Evolutionary conservation across 805 yeast genomes (phyloP), one percentile per base, ranked within the genome.

Genomic region (Candida awuae): DNA sequence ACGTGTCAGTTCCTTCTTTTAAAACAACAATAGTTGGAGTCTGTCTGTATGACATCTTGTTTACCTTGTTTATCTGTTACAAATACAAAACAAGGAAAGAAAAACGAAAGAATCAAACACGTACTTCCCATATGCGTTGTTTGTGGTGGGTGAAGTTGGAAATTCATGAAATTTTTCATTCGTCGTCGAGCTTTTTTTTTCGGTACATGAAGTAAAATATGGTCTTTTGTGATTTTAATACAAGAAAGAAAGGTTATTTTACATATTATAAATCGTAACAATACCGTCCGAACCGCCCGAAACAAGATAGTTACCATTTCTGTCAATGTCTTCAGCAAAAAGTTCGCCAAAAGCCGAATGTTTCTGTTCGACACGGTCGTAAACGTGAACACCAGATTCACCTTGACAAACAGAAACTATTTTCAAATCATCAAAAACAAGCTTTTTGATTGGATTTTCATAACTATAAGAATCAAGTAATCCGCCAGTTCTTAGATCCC

Each of bases 1-100:
- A 84, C 23, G 94, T 68, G 57, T 92, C 98, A 4, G 99, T 92
- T 37, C 99, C 99, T 63, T 92, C 99, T 60, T 88, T 90, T 45
- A 92, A 77, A 38, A 92, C 97, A 46, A 92, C 97, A 52, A 90
- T 84, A n/a, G 98, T 90, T 33, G 98, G 98, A 28, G 97, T 83
- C 62, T 88, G 96, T 47, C 90, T 84, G 58, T 85, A 86, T 55
- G 81, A 82, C 96, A 87, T 88, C 17, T 6, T 29, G 26, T 7
- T n/a, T n/a, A 17, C 13, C 15, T 8, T 29, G 13, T 16, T 7
- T 18, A 17, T n/a, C 18, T 7, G 8, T 29, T 8, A n/a, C 13
- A 8, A 28, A n/a, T n/a, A n/a, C 12, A 8, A 8, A 14, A 7
- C 15, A 33, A 21, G 12, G 3, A 26, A 7, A 14, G 25, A 6